These are phyloP conservation scores for Blastocystis sp. DNA, from an alignment of 352 stramenopile species.

Conservation along the genomic window DNA sequence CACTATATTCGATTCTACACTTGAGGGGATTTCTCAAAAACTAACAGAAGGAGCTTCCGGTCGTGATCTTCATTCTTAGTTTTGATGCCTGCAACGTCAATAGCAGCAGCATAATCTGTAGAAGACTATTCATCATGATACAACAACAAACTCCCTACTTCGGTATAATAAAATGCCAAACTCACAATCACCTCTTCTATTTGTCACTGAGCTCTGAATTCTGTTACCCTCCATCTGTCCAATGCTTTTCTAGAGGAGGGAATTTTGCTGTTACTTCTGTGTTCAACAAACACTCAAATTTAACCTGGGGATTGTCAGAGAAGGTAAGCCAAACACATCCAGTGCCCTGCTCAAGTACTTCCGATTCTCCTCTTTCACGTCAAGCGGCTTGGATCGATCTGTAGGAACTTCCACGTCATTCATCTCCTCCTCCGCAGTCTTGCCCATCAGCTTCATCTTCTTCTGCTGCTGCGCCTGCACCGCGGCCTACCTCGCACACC, in stretches of 20 bases:
- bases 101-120: constrained; percentile 3
- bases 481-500: not conserved
- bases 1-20: constrained; percentile 59
- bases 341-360: not conserved
- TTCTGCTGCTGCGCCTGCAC: not conserved
- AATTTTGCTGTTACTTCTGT: not conserved
- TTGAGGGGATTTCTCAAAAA: not conserved
- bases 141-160: not conserved
- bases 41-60: constrained; percentile 15
- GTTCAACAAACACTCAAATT: not conserved
- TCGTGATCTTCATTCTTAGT: not conserved
- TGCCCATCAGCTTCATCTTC: constrained; percentile 10
- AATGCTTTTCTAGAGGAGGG: not conserved
- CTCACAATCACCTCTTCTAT: constrained; percentile 41
- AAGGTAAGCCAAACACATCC: constrained; percentile 25
- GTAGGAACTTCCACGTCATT: constrained; percentile 30
- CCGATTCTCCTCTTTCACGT: constrained; percentile 15
- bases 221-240: constrained; percentile 4
- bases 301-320: not conserved
- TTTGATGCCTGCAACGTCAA: constrained; percentile 15
- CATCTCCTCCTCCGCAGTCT: not conserved
- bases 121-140: not conserved
- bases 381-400: constrained; percentile 7
- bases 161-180: constrained; percentile 15
- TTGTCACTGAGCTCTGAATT: not conserved